These are phyloP conservation scores for Ophiognomonia clavigignenti-juglandacearum DNA, from an alignment of 2,329 filamentous ascomycete genomes.

Conservation along the genomic window DNA sequence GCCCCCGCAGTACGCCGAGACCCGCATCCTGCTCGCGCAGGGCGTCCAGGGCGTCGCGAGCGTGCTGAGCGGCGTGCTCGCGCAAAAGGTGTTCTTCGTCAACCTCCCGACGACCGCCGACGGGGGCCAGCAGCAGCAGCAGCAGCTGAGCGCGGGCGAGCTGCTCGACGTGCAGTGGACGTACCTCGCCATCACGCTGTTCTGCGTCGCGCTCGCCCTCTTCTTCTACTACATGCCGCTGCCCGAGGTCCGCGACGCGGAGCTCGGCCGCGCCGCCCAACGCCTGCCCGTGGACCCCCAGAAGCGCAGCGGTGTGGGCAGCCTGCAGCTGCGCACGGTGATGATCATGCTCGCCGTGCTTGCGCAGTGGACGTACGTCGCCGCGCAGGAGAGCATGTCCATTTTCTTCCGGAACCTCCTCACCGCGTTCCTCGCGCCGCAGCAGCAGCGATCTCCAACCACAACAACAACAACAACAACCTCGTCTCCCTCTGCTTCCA, in stretches of 20 bases:
- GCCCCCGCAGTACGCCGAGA: conserved; percentile 66
- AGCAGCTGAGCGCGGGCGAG: conserved; percentile 38
- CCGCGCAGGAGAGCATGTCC: conserved; percentile 63
- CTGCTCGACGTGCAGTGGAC: conserved; percentile 79
- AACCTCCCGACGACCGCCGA: conserved; percentile 34
- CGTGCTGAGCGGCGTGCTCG: conserved; percentile 67
- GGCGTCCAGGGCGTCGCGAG: conserved; percentile 72
- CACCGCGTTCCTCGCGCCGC: conserved; percentile 32
- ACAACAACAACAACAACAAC: no score
- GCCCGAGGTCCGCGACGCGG: conserved; percentile 54
- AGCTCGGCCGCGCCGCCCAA: conserved; percentile 44
- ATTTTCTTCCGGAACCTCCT: conserved; percentile 56
- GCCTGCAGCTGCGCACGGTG: conserved; percentile 49
- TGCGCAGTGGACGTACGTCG: conserved; percentile 76
- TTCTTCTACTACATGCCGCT: conserved; percentile 66
- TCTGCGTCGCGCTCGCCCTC: conserved; percentile 65
- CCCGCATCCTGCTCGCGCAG: conserved; percentile 70
- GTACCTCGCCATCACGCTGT: conserved; percentile 73
- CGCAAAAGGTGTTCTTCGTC: conserved; percentile 69
- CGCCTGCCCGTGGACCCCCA: conserved; percentile 45
- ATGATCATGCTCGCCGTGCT: conserved; percentile 65
- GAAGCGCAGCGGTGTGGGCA: conserved; percentile 42
- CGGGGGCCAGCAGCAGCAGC: conserved; percentile 1
- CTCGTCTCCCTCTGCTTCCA: conserved; percentile 6
- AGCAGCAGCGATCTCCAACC: no score